A percentile compares a stretch with the other conserved stretches of the same genome.
phyloP scores from a whole-genome alignment of 768 basidiomycete species.

The Amanita jacksonii region DNA sequence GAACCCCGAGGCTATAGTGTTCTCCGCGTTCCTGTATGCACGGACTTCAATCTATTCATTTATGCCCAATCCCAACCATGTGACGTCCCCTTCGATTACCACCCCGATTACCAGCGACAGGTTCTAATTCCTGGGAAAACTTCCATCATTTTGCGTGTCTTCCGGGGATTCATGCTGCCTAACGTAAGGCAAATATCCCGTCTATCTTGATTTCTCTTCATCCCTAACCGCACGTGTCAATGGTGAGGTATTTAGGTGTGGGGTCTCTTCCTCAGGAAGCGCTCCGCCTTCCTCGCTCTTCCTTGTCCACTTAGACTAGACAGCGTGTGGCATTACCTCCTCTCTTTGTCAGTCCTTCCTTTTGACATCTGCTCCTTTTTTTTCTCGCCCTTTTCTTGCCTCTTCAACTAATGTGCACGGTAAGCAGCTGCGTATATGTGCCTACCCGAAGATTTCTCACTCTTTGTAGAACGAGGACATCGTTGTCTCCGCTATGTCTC shows the following conservation, averaged over 20 bases:
- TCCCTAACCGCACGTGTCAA: constrained; percentile 33
- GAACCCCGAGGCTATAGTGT: constrained; percentile 40
- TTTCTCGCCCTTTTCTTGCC: constrained; percentile 3
- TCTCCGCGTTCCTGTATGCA: constrained; percentile 10
- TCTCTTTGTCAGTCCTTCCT: constrained; percentile 12
- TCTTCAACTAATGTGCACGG: neutral
- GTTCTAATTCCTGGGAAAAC: neutral
- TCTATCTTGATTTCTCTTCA: constrained; percentile 18
- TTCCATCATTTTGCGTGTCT: neutral
- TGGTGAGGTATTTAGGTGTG: constrained; percentile 32
- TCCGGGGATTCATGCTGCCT: constrained; percentile 14
- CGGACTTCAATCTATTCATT: constrained; percentile 4
- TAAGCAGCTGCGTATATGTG: constrained; percentile 1
- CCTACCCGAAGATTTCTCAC: neutral
- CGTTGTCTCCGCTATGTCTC: constrained; percentile 20
- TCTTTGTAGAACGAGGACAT: constrained; percentile 20
- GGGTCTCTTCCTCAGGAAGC: constrained; percentile 7
- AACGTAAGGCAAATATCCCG: constrained; percentile 20
- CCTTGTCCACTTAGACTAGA: constrained; percentile 11
- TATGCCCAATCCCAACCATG: neutral
- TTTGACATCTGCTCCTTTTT: constrained; percentile 10
- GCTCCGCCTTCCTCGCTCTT: constrained; percentile 11
- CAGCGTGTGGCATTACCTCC: constrained; percentile 11
- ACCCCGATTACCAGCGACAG: neutral
- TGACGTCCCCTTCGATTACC: constrained; percentile 3